Evolutionary conservation across 2,329 filamentous ascomycete genomes (phyloP).

Genomic region (Neofusicoccum cordaticola): DNA sequence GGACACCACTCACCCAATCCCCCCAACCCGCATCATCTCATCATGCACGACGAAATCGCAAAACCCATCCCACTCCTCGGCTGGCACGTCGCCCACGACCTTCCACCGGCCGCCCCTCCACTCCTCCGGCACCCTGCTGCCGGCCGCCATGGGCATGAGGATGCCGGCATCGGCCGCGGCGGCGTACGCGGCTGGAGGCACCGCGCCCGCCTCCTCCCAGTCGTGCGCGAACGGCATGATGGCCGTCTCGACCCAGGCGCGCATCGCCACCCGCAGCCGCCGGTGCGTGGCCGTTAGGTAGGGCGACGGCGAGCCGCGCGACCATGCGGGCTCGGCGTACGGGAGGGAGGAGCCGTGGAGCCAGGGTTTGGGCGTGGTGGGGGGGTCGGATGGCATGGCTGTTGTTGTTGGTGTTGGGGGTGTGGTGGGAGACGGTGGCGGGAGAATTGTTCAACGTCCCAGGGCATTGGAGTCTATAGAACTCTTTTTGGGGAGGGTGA

Average conservation of each 20-base stretch:
- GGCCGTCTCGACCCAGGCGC: constrained; percentile 31
- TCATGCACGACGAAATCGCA: constrained; percentile 38
- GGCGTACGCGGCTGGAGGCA: constrained; percentile 26
- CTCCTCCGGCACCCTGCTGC: constrained; percentile 28
- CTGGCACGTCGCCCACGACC: constrained; percentile 1
- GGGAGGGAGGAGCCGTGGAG: background rate
- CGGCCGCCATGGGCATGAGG: constrained; percentile 31
- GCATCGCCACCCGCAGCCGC: constrained; percentile 28
- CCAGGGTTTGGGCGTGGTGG: background rate
- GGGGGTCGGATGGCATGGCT: no score
- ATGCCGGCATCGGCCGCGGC: constrained; percentile 30
- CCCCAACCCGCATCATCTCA: constrained; percentile 31
- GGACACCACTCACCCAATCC: constrained; percentile 25
- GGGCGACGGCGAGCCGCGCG: constrained; percentile 27
- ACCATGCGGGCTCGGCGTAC: background rate
- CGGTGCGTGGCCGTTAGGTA: constrained; percentile 33
- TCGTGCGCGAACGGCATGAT: constrained; percentile 27
- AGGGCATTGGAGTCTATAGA: no score
- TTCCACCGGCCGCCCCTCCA: constrained; percentile 15
- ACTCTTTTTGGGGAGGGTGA: no score
- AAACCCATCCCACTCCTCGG: constrained; percentile 36
- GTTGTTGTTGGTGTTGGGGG: no score
- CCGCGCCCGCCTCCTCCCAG: constrained; percentile 27
- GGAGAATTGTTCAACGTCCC: no score
- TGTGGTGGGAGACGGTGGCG: no score